Conservation (phyloP, 164 flowering plant species). For the Magnolia officinalis region DNA sequence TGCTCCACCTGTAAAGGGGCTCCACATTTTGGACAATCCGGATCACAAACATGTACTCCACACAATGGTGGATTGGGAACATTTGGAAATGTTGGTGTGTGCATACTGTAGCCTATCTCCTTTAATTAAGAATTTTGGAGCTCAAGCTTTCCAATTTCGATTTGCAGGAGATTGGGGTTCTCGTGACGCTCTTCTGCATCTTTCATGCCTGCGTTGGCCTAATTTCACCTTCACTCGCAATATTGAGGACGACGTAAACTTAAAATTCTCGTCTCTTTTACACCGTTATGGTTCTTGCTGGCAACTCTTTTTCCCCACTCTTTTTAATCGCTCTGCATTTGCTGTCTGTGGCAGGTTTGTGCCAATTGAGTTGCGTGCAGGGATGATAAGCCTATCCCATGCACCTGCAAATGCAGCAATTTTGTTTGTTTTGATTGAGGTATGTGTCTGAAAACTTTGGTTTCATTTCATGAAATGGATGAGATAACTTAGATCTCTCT, state of each 20-base stretch:
- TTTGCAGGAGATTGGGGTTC: slow-evolving; percentile 78
- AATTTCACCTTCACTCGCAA: slow-evolving; percentile 81
- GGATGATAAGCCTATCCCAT: slow-evolving; percentile 78
- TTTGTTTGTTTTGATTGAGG: slow-evolving; percentile 51
- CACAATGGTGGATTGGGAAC: no score
- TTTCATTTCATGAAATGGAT: neutral
- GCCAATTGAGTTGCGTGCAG: slow-evolving; percentile 89
- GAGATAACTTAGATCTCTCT: neutral
- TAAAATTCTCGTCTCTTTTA: slow-evolving; percentile 3
- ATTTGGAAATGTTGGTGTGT: no score
- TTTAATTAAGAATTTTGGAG: neutral
- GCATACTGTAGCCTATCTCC: no score
- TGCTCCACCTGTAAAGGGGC: no score
- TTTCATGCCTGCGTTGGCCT: slow-evolving; percentile 72
- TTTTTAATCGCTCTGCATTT: neutral
- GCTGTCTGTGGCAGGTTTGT: slow-evolving; percentile 53
- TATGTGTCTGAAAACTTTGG: slow-evolving; percentile 21
- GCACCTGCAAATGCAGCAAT: slow-evolving; percentile 76
- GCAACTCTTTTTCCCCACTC: no score
- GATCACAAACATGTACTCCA: no score
- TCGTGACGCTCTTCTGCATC: slow-evolving; percentile 65
- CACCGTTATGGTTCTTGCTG: neutral
- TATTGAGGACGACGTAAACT: slow-evolving; percentile 72
- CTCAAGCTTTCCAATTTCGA: neutral
- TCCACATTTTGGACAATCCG: no score